Evolutionary conservation across 495 filamentous ascomycete species (phyloP), one percentile per base, ranked within the genome.

Genomic region (Penicillium alfredii): DNA sequence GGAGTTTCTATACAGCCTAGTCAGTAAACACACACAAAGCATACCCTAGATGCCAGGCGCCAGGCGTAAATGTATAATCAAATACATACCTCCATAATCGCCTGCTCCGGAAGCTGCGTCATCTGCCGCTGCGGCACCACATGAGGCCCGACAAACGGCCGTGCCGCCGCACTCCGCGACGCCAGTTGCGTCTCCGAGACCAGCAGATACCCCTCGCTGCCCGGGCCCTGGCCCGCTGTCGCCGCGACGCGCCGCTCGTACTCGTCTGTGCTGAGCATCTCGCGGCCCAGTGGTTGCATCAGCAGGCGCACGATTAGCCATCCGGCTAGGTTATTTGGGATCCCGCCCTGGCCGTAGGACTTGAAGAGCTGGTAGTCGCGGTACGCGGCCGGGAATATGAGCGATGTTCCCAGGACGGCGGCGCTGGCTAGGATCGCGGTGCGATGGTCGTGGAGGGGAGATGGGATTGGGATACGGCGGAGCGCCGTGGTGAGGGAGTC

Each of bases 121-220:
- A 60, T 18, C 41, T 64, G 61, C 31, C 63, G 33, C 42, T 67
- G 59, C 16, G 63, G 63, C 30, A 37, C 57, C 31, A 55, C 48
- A 51, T 64, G 61, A 9, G 51, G 46, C 9, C 57, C 59, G 8
- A 67, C 39, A 6, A 30, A 28, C 2, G 63, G 61, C 10, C 51
- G 40, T 8, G 33, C 45, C 1, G 35, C 43, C 9, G 38, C 29
- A 13, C 38, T 33, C 1, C 39, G 36, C 23, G 37, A 14, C 7
- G 33, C 30, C 11, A 53, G 30, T 27, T 51, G 50, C 10, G 47
- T 38, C 8, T 35, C 34, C 11, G 43, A 42, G 4, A 56, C 14
- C 3, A 16, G 33, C 30, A 57, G 39, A 11, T 35, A 57, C 16
- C 50, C 53, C 10, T 51, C 50, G n/a, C 45, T 35, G 16, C 44